phyloP scores from a whole-genome alignment of 164 flowering plant genomes.

The Saururus chinensis region DNA sequence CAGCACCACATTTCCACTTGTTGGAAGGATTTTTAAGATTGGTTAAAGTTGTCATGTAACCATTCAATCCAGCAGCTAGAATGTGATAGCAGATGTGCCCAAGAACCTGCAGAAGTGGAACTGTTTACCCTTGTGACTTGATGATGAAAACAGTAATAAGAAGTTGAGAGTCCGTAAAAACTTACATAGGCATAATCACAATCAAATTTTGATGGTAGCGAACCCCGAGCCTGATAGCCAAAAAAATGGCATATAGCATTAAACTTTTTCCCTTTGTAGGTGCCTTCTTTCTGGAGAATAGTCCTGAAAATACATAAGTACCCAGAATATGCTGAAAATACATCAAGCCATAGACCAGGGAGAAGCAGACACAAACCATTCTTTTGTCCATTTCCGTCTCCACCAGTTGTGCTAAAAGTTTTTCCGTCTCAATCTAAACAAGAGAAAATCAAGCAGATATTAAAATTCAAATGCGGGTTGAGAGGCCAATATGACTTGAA shows the following conservation, averaged over 20 bases:
- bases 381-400: slow-evolving; percentile 73
- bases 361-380: slow-evolving; percentile 28
- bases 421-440: slow-evolving; percentile 84
- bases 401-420: slow-evolving; percentile 79
- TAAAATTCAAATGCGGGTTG: too few relatives aligned
- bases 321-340: neutral
- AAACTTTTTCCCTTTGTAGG: slow-evolving; percentile 19
- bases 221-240: slow-evolving; percentile 22
- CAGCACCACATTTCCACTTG: slow-evolving; percentile 18
- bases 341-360: neutral
- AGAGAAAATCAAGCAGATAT: neutral
- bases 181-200: slow-evolving; percentile 22
- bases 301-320: neutral
- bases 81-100: slow-evolving; percentile 22
- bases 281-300: slow-evolving; percentile 11
- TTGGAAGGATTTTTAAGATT: slow-evolving; percentile 14
- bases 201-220: slow-evolving; percentile 21
- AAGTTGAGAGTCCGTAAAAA: neutral
- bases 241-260: slow-evolving; percentile 22
- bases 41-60: slow-evolving; percentile 21
- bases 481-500: too few relatives aligned
- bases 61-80: slow-evolving; percentile 16
- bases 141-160: neutral
- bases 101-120: slow-evolving; percentile 13
- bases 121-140: neutral